phyloP scores from a whole-genome alignment of 192 early-diverging fungal species.

The Mycoemilia scoparia region DNA sequence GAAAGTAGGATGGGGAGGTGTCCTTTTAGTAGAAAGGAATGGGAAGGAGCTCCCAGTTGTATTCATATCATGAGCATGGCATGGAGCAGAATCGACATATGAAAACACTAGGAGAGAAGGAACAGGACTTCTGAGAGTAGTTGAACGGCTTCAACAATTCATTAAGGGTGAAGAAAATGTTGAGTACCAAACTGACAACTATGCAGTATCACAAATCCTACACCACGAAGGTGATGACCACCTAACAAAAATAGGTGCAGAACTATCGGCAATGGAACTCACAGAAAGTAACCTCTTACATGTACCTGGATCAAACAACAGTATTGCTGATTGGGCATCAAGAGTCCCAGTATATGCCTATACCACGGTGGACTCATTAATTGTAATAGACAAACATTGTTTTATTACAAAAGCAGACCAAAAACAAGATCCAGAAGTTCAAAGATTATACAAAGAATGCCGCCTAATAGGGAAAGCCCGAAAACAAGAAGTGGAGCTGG shows the following conservation, averaged over 20 bases:
- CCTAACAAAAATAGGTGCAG: background rate
- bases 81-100: slow-evolving; percentile 1
- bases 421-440: too few relatives aligned
- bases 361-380: too few relatives aligned
- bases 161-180: slow-evolving; percentile 1
- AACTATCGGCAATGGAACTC: too few relatives aligned
- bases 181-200: slow-evolving; percentile 1
- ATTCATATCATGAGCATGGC: slow-evolving; percentile 2
- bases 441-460: too few relatives aligned
- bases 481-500: too few relatives aligned
- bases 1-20: slow-evolving; percentile 2
- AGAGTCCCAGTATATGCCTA: too few relatives aligned
- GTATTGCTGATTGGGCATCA: too few relatives aligned
- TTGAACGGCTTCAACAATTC: background rate
- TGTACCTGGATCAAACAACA: too few relatives aligned
- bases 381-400: too few relatives aligned
- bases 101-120: background rate
- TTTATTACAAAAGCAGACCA: too few relatives aligned
- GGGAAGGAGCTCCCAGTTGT: slow-evolving; percentile 1
- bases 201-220: background rate
- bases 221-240: slow-evolving; percentile 1
- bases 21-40: background rate
- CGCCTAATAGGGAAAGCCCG: too few relatives aligned
- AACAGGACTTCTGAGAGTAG: background rate
- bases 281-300: too few relatives aligned